Base-by-base conservation (phyloP, 192 early-diverging fungal genomes). In the Anaeromyces robustus region DNA sequence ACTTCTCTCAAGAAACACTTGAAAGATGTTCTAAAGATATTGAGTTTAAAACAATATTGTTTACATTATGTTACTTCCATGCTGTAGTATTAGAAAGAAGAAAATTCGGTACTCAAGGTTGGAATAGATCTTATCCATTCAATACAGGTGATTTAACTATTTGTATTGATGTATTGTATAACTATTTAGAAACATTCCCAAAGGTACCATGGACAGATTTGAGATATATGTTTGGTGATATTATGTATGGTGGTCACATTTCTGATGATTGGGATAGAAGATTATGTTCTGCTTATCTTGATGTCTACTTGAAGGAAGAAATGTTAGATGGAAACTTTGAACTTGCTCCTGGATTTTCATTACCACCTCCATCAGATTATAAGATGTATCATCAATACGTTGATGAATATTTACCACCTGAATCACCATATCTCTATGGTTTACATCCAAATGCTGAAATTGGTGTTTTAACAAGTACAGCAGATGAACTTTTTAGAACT, bases 221-320 rank as follows among this genome's bases (percentile, higher is more conserved):
- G 29, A 81, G 89, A 30, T 92, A 92, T 82, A 92, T 92, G 81
- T 87, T 92, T 86, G 90, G 90, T 22, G 89, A 91, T 78, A 91
- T 91, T 81, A 91, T 91, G 90, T 92, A 92, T 80, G 90, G 90
- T 30, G 90, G 90, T n/a, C 90, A 92, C 77, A 92, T 92, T 84
- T 91, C 90, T 12, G 90, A 92, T 79, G 90, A 91, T 78, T 91
- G 89, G 90, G 90, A 91, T 80, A 84, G 90, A 29, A 80, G 81
- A 52, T 83, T 92, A 32, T 92, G 90, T 83, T 88, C 89, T 14
- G 82, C 89, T 13, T 92, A 92, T 82, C 81, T 92, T 78, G 90
- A 92, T 80, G 86, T 86, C 13, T 92, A 92, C 79, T 39, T 92
- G 22, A 85, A 85, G 43, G 84, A 87, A 59, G 90, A 91, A 78